Percentiles rank a stretch among this genome's conserved stretches.
Conservation (phyloP, 2,329 filamentous ascomycete species). For the Colletotrichum kahawae region DNA sequence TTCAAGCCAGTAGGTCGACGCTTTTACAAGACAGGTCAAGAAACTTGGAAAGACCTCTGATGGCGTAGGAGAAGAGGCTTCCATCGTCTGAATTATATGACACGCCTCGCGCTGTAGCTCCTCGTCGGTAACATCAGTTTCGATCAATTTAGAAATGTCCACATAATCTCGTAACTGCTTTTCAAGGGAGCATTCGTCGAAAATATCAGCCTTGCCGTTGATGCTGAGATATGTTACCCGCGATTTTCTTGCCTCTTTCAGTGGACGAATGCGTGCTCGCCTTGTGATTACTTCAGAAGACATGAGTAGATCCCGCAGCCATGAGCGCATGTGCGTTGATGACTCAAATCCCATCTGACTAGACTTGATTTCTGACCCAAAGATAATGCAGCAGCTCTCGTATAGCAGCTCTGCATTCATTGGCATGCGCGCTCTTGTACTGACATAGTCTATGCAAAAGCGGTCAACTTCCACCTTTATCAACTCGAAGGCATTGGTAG, state of each 20-base stretch:
- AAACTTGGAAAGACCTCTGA: not conserved
- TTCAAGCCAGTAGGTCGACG: not conserved
- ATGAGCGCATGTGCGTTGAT: slow-evolving; percentile 24
- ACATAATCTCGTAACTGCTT: slow-evolving; percentile 1
- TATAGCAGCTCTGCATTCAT: slow-evolving; percentile 10
- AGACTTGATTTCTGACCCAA: slow-evolving; percentile 22
- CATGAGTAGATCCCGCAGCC: slow-evolving; percentile 29
- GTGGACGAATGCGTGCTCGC: slow-evolving; percentile 20
- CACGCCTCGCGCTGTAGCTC: slow-evolving; percentile 8
- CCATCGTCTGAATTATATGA: not conserved
- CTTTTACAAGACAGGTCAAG: not conserved
- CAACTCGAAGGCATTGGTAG: slow-evolving; percentile 9
- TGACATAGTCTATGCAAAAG: not conserved
- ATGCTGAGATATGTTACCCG: slow-evolving; percentile 12
- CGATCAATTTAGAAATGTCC: not conserved
- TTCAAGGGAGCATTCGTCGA: slow-evolving; percentile 4
- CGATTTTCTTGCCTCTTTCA: not conserved
- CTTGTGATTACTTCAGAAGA: slow-evolving; percentile 9
- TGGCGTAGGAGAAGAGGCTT: not conserved
- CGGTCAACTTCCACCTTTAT: slow-evolving; percentile 11
- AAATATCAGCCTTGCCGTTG: slow-evolving; percentile 12
- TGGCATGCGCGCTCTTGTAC: not conserved
- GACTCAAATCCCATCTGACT: not conserved
- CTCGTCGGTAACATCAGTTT: not conserved
- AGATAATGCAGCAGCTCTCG: slow-evolving; percentile 19